Base-by-base conservation (phyloP, 768 basidiomycete species). In the Tylopilus sp. region DNA sequence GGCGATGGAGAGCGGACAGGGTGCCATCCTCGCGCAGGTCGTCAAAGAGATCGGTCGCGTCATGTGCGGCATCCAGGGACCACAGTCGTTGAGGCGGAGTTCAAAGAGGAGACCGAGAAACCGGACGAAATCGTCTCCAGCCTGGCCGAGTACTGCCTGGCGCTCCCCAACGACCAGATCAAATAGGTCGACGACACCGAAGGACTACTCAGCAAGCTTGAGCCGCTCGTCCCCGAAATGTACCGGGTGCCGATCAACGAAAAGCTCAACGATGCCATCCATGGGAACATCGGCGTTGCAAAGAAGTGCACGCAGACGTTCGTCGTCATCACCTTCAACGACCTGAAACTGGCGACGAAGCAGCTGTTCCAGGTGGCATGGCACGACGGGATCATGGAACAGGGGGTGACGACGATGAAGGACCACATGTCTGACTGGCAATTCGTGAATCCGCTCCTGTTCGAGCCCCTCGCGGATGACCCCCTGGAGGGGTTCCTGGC, bases 241-340 rank as follows among this genome's bases (percentile, higher is more conserved):
- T 98, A 98, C 71, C 78, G 87, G 42, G 78, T 74, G 13, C 77
- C 82, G 6, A 96, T 98, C 63, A 85, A 82, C n/a, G n/a, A n/a
- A n/a, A n/a, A n/a, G n/a, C n/a, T n/a, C n/a, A n/a, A n/a, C n/a
- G n/a, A n/a, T n/a, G n/a, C n/a, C n/a, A 98, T 98, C 60, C 96
- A 99, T 67, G 97, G 97, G 3, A 98, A 95, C 71, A 82, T 98
- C 56, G 96, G 98, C 70, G 92, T 98, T 33, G 94, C 95, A 46
- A 98, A 98, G 77, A 92, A 91, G 68, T 98, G 94, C 76, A 93
- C 89, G 21, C 90, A 96, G 62, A 87, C 89, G 0, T 82, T 99
- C 52, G 94, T 99, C 65, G 89, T 91, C 61, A 84, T 96, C 63
- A 86, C n/a, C n/a, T n/a, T 98, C 77, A 90, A 97, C 70, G 96